These are phyloP conservation scores for Penicillium fuscoglaucum DNA, from an alignment of 2,329 filamentous ascomycete species.

Conservation along the genomic window DNA sequence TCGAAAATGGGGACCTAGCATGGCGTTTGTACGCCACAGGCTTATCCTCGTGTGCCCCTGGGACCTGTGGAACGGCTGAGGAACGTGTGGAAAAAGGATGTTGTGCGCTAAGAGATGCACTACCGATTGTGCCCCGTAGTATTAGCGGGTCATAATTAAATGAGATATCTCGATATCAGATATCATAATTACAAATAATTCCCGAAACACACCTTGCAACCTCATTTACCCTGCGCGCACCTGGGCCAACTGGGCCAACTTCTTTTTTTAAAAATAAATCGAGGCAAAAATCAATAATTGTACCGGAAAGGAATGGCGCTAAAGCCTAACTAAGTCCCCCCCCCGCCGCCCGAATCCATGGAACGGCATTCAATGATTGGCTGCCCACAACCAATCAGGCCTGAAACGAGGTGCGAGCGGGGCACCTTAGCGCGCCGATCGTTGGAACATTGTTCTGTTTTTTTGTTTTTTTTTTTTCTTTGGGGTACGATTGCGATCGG, in stretches of 20 bases:
- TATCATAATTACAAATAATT: not conserved
- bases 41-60: constrained; percentile 11
- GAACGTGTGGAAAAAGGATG: constrained; percentile 11
- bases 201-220: not conserved
- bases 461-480: not conserved
- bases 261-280: not conserved
- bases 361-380: constrained; percentile 5
- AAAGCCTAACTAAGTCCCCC: constrained; percentile 2
- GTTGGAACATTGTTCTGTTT: constrained; percentile 8
- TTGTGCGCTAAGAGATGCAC: constrained; percentile 7
- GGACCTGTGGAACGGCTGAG: constrained; percentile 10
- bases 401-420: constrained; percentile 8
- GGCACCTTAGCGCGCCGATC: constrained; percentile 12
- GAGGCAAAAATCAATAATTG: constrained; percentile 1
- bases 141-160: not conserved
- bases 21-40: constrained; percentile 9
- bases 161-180: not conserved
- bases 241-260: not conserved
- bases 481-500: not conserved
- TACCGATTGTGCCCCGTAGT: constrained; percentile 8
- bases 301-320: not conserved
- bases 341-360: constrained; percentile 6
- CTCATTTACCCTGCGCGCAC: not conserved
- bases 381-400: not conserved
- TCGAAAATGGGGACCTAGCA: constrained; percentile 6